Evolutionary conservation across 495 filamentous ascomycete species (phyloP), one percentile per base, ranked within the genome.

Genomic region (Daldinia decipiens): DNA sequence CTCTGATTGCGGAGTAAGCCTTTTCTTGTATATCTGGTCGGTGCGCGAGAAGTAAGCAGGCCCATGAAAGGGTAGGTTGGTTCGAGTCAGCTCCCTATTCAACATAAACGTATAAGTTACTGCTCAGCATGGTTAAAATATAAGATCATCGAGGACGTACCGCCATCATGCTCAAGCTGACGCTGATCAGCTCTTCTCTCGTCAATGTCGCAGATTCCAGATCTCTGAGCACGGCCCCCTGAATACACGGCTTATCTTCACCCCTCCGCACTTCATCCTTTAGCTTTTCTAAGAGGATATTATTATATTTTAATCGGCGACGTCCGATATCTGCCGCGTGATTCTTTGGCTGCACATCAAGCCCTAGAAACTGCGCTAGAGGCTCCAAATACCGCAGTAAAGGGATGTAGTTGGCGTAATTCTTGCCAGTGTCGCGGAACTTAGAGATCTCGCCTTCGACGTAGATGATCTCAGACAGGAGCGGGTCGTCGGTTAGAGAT

Each of bases 321-420:
- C 40, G 77, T 78, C 38, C 87, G 79, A 78, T 86, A 89, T 83
- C 73, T 1, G 89, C 85, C 62, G 85, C 84, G 34, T 74, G 76
- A 69, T 82, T 89, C 63, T 75, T 64, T 2, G 67, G 67, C 19
- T 64, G 43, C 12, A 47, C 60, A 24, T 53, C 27, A 4, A 79
- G 56, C 0, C 68, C 57, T 3, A 71, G 26, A 15, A 61, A 57
- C 32, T 57, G 12, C 7, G 39, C 62, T 5, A 62, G 24, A 19
- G 68, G 86, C n/a, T 87, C 85, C 50, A 85, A 79, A 47, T 90
- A 76, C 19, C 89, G 82, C 66, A 92, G 73, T 45, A 91, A 65
- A 0, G 89, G 89, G 47, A 92, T 85, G 73, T 91, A 91, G 67
- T 92, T 89, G 66, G 90, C 88, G 87, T 88, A 91, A 73, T 91